These are phyloP conservation scores for Yamadazyma triangularis DNA, from an alignment of 1,139 yeast genomes.

Conservation along the genomic window DNA sequence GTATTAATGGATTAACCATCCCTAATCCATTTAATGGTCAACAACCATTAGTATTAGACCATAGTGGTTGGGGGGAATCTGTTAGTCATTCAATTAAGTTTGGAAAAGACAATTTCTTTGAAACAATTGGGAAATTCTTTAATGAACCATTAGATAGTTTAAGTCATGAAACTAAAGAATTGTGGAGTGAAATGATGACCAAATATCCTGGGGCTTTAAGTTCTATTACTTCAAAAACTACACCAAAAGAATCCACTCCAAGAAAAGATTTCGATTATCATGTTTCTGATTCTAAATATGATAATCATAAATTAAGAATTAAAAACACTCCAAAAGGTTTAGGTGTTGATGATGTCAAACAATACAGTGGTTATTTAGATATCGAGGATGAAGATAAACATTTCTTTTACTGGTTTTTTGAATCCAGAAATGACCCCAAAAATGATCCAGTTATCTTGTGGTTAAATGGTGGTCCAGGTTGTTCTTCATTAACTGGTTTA, in stretches of 20 bases:
- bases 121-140: slow-evolving; percentile 32
- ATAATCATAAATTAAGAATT: slow-evolving; percentile 58
- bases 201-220: slow-evolving; percentile 51
- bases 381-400: slow-evolving; percentile 82
- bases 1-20: slow-evolving; percentile 26
- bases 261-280: slow-evolving; percentile 53
- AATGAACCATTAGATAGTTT: slow-evolving; percentile 45
- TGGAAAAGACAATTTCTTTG: slow-evolving; percentile 20
- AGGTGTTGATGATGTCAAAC: slow-evolving; percentile 76
- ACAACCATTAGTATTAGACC: slow-evolving; percentile 22
- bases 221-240: slow-evolving; percentile 47
- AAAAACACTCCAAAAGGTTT: slow-evolving; percentile 55
- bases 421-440: slow-evolving; percentile 42
- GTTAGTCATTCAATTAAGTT: slow-evolving; percentile 11
- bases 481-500: slow-evolving; percentile 40
- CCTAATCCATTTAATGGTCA: slow-evolving; percentile 27
- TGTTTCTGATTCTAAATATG: slow-evolving; percentile 41
- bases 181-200: slow-evolving; percentile 60
- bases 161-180: slow-evolving; percentile 42
- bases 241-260: slow-evolving; percentile 37
- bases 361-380: slow-evolving; percentile 85
- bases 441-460: slow-evolving; percentile 42
- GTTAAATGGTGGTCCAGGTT: slow-evolving; percentile 48
- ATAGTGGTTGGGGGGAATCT: slow-evolving; percentile 7
- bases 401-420: slow-evolving; percentile 44